Evolutionary conservation across 257 asterid species (phyloP).

Genomic region (Plectranthus barbatus): DNA sequence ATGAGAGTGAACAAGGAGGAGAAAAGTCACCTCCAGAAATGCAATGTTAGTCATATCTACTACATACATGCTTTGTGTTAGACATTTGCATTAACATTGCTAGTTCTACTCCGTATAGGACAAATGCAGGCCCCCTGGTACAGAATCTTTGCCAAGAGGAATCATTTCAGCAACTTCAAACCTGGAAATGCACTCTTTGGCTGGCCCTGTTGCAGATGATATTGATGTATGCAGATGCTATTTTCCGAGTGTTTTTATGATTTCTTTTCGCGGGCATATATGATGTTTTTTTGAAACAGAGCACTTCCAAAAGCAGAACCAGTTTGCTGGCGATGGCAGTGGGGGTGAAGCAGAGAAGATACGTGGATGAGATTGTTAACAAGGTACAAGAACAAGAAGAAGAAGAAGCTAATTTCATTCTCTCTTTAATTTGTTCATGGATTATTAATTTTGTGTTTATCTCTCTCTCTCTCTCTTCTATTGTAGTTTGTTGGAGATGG

Average conservation of each 20-base stretch:
- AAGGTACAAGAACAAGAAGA: no score
- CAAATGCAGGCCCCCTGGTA: conserved; percentile 57
- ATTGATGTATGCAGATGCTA: conserved; percentile 17
- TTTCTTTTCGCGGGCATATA: background rate
- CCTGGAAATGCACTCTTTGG: conserved; percentile 61
- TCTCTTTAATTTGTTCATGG: background rate
- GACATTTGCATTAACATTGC: background rate
- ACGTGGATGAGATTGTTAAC: conserved; percentile 48
- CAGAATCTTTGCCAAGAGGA: conserved; percentile 72
- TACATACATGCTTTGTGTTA: background rate
- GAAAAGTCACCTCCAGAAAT: conserved; percentile 19
- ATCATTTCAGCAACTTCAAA: conserved; percentile 55
- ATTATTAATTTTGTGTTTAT: no score
- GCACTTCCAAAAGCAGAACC: conserved; percentile 17
- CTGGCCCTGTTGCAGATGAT: conserved; percentile 38
- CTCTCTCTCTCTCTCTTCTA: no score
- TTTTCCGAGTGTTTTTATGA: no score
- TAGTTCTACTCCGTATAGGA: conserved; percentile 26
- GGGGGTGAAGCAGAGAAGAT: conserved; percentile 64
- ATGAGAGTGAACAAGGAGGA: conserved; percentile 8
- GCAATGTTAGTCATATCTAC: conserved; percentile 54
- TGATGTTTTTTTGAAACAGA: conserved; percentile 30
- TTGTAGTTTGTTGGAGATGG: conserved; percentile 63
- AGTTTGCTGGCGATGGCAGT: conserved; percentile 72
- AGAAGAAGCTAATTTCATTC: no score